phyloP scores from a whole-genome alignment of 495 filamentous ascomycete genomes.

The Hamigera avellanea region DNA sequence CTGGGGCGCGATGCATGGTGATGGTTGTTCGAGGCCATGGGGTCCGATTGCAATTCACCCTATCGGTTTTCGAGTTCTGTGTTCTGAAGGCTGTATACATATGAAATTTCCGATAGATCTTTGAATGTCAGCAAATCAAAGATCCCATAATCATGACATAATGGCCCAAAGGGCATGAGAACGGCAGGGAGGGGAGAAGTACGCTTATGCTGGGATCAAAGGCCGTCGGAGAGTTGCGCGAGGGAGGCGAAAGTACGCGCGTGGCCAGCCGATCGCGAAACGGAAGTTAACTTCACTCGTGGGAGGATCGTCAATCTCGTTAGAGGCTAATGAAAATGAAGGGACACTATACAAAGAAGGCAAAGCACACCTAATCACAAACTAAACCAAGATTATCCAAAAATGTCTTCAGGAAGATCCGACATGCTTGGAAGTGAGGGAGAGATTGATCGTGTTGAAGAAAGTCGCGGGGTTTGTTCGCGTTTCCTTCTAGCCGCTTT shows the following conservation, averaged over 20 bases:
- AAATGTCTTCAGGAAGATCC: neutral
- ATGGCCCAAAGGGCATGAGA: neutral
- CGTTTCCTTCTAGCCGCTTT: conserved; percentile 16
- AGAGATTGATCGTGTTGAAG: conserved; percentile 3
- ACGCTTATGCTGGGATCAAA: conserved; percentile 10
- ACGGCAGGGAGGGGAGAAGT: conserved; percentile 9
- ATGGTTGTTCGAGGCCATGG: conserved; percentile 35
- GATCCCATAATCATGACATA: neutral
- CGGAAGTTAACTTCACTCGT: no score
- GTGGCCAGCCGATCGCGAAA: conserved; percentile 14
- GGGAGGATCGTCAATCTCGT: neutral
- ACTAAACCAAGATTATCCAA: neutral
- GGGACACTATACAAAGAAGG: neutral
- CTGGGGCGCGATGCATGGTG: conserved; percentile 26
- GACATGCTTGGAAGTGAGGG: neutral
- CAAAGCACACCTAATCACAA: neutral
- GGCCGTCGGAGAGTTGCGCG: conserved; percentile 3
- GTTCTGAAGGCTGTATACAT: neutral
- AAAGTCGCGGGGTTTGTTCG: conserved; percentile 24
- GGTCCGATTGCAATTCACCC: conserved; percentile 2
- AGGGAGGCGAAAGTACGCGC: conserved; percentile 28
- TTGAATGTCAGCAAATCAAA: neutral
- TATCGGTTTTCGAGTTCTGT: neutral
- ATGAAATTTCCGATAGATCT: neutral
- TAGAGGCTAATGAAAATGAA: neutral